Evolutionary conservation across 257 asterid species (phyloP), one percentile per base, ranked within the genome.

Genomic region (Verbascum thapsus): DNA sequence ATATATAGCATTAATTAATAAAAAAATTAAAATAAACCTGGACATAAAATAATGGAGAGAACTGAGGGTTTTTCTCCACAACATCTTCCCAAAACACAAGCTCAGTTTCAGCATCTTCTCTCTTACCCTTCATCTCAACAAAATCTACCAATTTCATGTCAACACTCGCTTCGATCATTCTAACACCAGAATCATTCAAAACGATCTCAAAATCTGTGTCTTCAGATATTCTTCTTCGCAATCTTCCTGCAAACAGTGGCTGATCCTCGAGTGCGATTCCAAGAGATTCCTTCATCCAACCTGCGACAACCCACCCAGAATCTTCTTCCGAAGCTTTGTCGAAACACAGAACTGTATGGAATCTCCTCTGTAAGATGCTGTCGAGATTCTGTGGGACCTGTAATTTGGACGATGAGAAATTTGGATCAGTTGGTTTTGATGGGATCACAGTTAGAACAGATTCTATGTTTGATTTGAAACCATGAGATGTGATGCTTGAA

Each of bases 81-180:
- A 84, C 56, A 66, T 83, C 88, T 63, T 84, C 80, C 96, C 91
- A 89, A 38, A 70, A 89, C 6, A 79, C 90, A 34, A 88, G 81
- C 15, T 77, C 74, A 35, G 61, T 61, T 64, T 73, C 52, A 1
- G 51, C 83, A 20, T 15, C 74, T 32, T 52, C 72, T 30, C 34
- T 58, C 69, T 72, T 75, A 3, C 13, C 73, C 68, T 75, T 48
- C 75, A 76, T 6, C 53, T 62, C 70, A 37, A 81, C 48, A 66
- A 86, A 81, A 19, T 87, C 88, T 13, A 2, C 43, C 76, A 86
- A 55, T 7, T 57, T 49, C 75, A 71, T 68, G 0, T 60, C 72
- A 37, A 71, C 51, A 19, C 20, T 73, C 30, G 73, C 81, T 63
- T 89, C 91, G 51, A 86, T 68, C 80, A 86, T 8, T 7, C 96